Percentiles rank a stretch among this genome's conserved stretches.
Evolutionary conservation across 352 stramenopile species (phyloP).

Genomic region (Pythium sukuiense): DNA sequence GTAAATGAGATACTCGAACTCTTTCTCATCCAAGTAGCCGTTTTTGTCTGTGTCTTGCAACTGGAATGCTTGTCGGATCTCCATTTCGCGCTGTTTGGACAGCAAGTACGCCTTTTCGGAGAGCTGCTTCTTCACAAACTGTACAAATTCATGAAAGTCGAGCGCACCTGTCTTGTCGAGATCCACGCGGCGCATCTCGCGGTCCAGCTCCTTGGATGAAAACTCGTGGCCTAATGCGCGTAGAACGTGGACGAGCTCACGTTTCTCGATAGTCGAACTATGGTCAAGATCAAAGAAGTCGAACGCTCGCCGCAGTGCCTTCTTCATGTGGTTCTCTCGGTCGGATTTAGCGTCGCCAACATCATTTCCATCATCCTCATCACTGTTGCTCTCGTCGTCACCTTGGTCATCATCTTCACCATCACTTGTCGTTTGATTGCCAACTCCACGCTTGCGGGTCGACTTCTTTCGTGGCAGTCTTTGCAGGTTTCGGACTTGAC

Average conservation of each 20-base stretch:
- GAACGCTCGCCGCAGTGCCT: slow-evolving; percentile 59
- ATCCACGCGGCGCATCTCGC: slow-evolving; percentile 58
- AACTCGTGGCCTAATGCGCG: slow-evolving; percentile 73
- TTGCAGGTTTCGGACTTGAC: slow-evolving; percentile 13
- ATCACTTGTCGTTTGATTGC: background rate
- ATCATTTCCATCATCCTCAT: background rate
- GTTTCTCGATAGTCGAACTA: slow-evolving; percentile 69
- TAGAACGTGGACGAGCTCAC: slow-evolving; percentile 63
- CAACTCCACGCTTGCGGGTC: background rate
- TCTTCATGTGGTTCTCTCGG: slow-evolving; percentile 56
- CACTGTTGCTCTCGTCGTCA: slow-evolving; percentile 16
- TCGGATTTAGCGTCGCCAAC: slow-evolving; percentile 40
- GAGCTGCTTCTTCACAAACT: slow-evolving; percentile 68
- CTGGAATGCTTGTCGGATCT: slow-evolving; percentile 75
- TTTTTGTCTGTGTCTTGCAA: slow-evolving; percentile 67
- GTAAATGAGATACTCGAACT: slow-evolving; percentile 79
- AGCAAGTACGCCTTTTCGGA: slow-evolving; percentile 56
- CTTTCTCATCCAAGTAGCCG: slow-evolving; percentile 60
- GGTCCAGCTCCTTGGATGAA: slow-evolving; percentile 59
- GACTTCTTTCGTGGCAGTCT: background rate
- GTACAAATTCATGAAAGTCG: slow-evolving; percentile 75
- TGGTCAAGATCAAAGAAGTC: slow-evolving; percentile 81
- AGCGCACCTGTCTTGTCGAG: slow-evolving; percentile 64
- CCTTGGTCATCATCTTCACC: slow-evolving; percentile 4
- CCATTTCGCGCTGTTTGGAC: slow-evolving; percentile 61